Conservation (phyloP, 2,329 filamentous ascomycete species). For the Scedosporium aurantiacum region DNA sequence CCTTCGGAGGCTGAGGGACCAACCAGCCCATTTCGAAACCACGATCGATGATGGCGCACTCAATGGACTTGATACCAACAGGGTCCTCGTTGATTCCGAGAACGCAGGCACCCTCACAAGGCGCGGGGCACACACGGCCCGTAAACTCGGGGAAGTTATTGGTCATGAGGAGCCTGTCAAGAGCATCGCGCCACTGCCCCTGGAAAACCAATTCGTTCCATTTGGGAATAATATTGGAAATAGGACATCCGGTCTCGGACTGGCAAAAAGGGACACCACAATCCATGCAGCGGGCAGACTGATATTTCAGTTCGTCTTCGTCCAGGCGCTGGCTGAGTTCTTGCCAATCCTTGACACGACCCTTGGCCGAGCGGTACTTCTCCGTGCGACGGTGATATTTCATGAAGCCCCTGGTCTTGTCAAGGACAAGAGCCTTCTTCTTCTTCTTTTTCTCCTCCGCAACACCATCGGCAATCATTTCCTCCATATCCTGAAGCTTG, state of each 20-base stretch:
- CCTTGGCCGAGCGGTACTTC: constrained; percentile 80
- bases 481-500: constrained; percentile 74
- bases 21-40: constrained; percentile 99
- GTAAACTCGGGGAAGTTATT: constrained; percentile 99
- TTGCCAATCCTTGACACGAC: constrained; percentile 83
- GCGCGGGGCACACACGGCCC: constrained; percentile 89
- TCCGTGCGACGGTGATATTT: constrained; percentile 87
- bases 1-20: constrained; percentile 66
- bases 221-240: constrained; percentile 95
- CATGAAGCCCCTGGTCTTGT: constrained; percentile 97
- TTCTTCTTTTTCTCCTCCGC: constrained; percentile 71
- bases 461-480: constrained; percentile 73
- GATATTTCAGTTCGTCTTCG: constrained; percentile 93
- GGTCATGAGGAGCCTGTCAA: constrained; percentile 86
- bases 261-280: constrained; percentile 98
- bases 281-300: constrained; percentile 96
- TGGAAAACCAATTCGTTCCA: constrained; percentile 79
- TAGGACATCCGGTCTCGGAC: constrained; percentile 89
- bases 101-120: constrained; percentile 92
- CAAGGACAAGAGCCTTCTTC: constrained; percentile 78
- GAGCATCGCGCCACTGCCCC: constrained; percentile 78
- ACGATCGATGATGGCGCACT: constrained; percentile 94
- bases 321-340: constrained; percentile 80
- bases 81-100: constrained; percentile 95
- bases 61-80: constrained; percentile 96